Conservation (phyloP, 495 filamentous ascomycete genomes). For the Talaromyces borbonicus region DNA sequence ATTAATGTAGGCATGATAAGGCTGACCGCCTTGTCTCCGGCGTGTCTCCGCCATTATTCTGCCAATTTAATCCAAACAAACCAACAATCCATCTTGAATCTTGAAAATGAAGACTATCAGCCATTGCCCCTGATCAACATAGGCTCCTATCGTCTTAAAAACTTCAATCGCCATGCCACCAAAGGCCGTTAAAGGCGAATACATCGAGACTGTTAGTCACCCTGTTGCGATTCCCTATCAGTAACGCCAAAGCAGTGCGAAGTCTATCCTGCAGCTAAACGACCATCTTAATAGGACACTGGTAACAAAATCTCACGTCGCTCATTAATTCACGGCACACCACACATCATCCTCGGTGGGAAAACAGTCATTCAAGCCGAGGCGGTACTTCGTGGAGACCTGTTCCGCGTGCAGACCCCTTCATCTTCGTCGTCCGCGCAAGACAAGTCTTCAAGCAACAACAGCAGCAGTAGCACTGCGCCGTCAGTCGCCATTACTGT, state of each 20-base stretch:
- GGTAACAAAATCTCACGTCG: constrained; percentile 97
- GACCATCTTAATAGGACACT: constrained; percentile 58
- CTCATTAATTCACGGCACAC: constrained; percentile 80
- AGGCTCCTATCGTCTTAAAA: background rate
- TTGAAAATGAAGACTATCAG: background rate
- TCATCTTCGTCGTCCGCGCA: constrained; percentile 29
- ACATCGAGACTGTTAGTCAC: constrained; percentile 79
- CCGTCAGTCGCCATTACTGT: constrained; percentile 59
- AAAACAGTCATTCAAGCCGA: constrained; percentile 90
- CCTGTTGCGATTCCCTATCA: background rate
- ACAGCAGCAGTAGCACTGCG: constrained; percentile 13
- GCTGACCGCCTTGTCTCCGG: constrained; percentile 1
- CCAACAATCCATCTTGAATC: background rate
- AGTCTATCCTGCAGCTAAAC: background rate
- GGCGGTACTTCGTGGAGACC: constrained; percentile 85
- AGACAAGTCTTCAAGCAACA: constrained; percentile 10
- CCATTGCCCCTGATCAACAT: no score
- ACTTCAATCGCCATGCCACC: constrained; percentile 48
- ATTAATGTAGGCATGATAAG: background rate
- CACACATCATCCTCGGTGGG: constrained; percentile 94
- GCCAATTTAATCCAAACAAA: background rate
- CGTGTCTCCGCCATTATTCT: background rate
- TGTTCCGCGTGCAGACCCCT: constrained; percentile 47
- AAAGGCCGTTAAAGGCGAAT: constrained; percentile 74
- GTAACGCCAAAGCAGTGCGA: background rate